Evolutionary conservation across 2,329 filamentous ascomycete species (phyloP).

Genomic region (Pestalotiopsis sp.): DNA sequence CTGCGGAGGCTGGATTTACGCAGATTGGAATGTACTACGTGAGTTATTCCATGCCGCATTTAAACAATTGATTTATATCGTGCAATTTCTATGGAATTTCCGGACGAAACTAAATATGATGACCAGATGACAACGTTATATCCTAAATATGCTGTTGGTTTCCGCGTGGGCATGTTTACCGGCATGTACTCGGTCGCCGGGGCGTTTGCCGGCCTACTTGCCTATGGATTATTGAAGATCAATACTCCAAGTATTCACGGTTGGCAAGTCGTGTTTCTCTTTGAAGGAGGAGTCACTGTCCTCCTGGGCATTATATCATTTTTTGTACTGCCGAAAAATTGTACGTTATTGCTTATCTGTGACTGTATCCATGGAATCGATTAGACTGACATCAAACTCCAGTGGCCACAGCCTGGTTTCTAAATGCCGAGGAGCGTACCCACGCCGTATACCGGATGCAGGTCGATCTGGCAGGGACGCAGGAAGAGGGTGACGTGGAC

Average conservation of each 20-base stretch:
- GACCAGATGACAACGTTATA: conserved; percentile 20
- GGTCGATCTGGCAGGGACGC: conserved; percentile 24
- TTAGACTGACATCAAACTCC: not conserved
- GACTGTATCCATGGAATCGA: not conserved
- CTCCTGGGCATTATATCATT: conserved; percentile 23
- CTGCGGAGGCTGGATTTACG: conserved; percentile 24
- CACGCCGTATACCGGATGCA: conserved; percentile 31
- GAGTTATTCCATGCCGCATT: not conserved
- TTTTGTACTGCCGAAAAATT: conserved; percentile 28
- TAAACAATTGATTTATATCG: not conserved
- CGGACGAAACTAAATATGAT: not conserved
- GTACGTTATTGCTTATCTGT: not conserved
- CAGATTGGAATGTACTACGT: conserved; percentile 24
- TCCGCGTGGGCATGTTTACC: conserved; percentile 21
- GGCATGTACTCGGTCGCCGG: conserved; percentile 25
- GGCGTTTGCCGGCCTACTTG: conserved; percentile 26
- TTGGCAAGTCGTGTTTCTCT: conserved; percentile 22
- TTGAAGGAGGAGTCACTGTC: conserved; percentile 24
- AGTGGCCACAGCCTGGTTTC: conserved; percentile 28
- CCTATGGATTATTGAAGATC: conserved; percentile 18
- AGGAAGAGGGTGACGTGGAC: conserved; percentile 14
- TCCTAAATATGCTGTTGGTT: conserved; percentile 21
- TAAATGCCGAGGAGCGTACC: conserved; percentile 32
- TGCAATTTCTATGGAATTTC: not conserved
- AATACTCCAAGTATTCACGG: conserved; percentile 11